Conservation (phyloP, 2,329 filamentous ascomycete genomes). For the Pyricularia grisea region DNA sequence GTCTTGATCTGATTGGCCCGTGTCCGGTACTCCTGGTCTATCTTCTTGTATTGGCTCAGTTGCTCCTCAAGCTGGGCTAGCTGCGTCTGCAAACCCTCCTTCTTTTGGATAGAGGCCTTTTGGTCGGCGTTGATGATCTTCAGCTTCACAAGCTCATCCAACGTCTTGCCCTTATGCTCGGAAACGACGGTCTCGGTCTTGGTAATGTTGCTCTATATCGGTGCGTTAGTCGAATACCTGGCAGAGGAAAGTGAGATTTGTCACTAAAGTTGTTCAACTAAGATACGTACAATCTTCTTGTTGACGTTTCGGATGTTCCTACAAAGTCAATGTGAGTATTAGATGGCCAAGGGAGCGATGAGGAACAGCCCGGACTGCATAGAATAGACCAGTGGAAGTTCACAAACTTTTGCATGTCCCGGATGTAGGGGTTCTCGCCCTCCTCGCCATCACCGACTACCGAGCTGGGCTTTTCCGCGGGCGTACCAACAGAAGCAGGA, state of each 20-base stretch:
- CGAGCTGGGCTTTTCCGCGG: slow-evolving; percentile 37
- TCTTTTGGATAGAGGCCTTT: slow-evolving; percentile 68
- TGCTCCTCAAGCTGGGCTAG: slow-evolving; percentile 65
- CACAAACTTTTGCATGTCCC: slow-evolving; percentile 80
- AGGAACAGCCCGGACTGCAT: background rate
- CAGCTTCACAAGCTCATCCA: slow-evolving; percentile 62
- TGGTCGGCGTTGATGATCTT: slow-evolving; percentile 76
- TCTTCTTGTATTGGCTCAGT: slow-evolving; percentile 63
- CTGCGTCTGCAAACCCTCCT: slow-evolving; percentile 60
- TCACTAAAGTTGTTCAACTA: slow-evolving; percentile 75
- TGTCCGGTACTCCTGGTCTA: slow-evolving; percentile 61
- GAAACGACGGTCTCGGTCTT: slow-evolving; percentile 63
- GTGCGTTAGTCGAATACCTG: background rate
- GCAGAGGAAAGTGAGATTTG: slow-evolving; percentile 7
- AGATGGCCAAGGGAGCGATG: background rate
- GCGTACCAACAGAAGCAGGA: slow-evolving; percentile 30
- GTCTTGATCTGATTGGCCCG: slow-evolving; percentile 48
- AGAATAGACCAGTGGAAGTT: slow-evolving; percentile 2
- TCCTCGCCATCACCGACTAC: slow-evolving; percentile 48
- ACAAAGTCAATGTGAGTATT: slow-evolving; percentile 12
- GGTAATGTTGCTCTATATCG: slow-evolving; percentile 51
- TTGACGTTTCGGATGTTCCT: slow-evolving; percentile 86
- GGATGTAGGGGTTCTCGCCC: slow-evolving; percentile 70
- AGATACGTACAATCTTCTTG: slow-evolving; percentile 84
- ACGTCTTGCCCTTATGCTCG: slow-evolving; percentile 59